These are phyloP conservation scores for Sphagnurus paluster DNA, from an alignment of 1,284 basidiomycete species.

Conservation along the genomic window DNA sequence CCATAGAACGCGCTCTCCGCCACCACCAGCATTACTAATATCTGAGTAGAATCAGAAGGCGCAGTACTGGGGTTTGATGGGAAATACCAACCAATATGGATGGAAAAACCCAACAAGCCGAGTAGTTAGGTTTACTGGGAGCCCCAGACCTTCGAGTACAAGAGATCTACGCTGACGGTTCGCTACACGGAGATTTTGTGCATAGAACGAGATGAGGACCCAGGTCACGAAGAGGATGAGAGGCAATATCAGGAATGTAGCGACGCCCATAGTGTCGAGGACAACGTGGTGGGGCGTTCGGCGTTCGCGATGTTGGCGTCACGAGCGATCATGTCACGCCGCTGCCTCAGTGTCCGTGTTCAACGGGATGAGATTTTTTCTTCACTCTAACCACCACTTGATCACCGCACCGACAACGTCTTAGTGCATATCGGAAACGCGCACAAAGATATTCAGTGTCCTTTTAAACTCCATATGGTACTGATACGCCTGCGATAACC, in stretches of 20 bases:
- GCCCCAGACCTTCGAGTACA: conserved; percentile 27
- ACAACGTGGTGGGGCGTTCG: too few species aligned
- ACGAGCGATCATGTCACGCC: neutral
- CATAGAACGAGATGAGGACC: conserved; percentile 8
- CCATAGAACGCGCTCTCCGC: conserved; percentile 97
- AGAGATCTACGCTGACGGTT: conserved; percentile 23
- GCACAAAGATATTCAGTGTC: too few species aligned
- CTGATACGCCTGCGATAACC: too few species aligned
- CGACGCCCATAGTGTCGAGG: neutral
- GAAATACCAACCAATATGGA: conserved; percentile 78
- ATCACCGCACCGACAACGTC: too few species aligned
- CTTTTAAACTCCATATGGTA: too few species aligned
- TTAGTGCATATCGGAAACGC: too few species aligned
- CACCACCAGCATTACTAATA: conserved; percentile 92
- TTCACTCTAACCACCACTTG: too few species aligned
- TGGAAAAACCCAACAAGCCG: conserved; percentile 87
- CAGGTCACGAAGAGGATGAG: neutral
- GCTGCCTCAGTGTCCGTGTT: neutral
- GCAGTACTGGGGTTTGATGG: conserved; percentile 9
- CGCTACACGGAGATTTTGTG: conserved; percentile 18
- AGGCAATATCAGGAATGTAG: neutral
- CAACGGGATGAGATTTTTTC: too few species aligned
- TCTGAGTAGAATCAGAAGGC: conserved; percentile 38
- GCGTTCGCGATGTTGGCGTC: too few species aligned
- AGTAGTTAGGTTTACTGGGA: conserved; percentile 17